Evolutionary conservation across 176 grass and related monocot species (phyloP), one percentile per base, ranked within the genome.

Genomic region (Oryza punctata): DNA sequence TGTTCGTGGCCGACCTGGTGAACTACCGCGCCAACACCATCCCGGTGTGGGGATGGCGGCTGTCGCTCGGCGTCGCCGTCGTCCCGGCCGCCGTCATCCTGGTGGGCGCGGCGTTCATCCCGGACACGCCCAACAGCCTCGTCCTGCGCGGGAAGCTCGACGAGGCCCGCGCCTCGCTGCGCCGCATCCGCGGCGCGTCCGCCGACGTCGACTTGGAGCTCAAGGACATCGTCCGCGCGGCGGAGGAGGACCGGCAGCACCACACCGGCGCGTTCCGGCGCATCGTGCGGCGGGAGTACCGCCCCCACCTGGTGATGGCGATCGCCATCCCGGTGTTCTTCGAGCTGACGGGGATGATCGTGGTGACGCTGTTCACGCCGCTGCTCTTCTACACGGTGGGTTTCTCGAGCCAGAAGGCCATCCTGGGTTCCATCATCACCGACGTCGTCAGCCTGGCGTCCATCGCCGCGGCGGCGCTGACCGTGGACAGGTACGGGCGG

Each of bases 321-420:
- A 68, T 87, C 6, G 59, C 52, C 9, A 79, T 92, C 23, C 93
- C 82, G 16, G 6, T 90, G 10, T 94, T 94, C 84, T 91, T 86
- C 78, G 63, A 95, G 64, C 69, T 95, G 44, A 95, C 93, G 0
- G 90, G 90, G 6, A 78, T 95, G 68, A 88, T 88, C 21, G 74
- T 81, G 12, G 71, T 92, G 63, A 88, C 70, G 46, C 50, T 92
- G 25, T 95, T 90, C 16, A 60, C 87, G 7, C 90, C 91, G 0
- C 82, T 92, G 37, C 60, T 93, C 46, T 90, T 96, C 85, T 77
- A 81, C 37, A 86, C 87, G 1, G 44, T 95, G 5, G 93, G 93
- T n/a, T 92, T 95, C 88, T 85, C 61, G 26, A 89, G 69, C 73
- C 67, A 95, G 24, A 83, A 70, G 69, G 82, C 90, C 0, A 54